Conservation (phyloP, 1,139 yeast genomes). For the Meyerozyma smithsonii region DNA sequence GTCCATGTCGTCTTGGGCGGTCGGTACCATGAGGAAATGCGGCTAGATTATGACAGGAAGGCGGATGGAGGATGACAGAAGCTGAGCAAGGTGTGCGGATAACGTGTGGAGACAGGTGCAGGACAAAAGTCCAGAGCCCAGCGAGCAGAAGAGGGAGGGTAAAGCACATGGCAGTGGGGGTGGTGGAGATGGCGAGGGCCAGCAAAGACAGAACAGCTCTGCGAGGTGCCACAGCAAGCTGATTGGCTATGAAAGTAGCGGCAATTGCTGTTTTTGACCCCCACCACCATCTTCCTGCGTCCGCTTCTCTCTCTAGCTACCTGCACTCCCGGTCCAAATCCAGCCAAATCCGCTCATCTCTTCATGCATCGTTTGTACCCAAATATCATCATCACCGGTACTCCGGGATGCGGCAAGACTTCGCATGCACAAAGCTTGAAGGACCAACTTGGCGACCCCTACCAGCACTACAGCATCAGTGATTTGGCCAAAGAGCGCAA, state of each 20-base stretch:
- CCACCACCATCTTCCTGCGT: too few relatives aligned
- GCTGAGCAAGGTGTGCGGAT: too few relatives aligned
- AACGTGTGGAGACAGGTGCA: too few relatives aligned
- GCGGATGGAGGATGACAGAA: neutral
- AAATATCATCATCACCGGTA: constrained; percentile 88
- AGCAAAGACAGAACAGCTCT: too few relatives aligned
- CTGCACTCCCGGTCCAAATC: neutral
- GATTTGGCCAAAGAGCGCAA: constrained; percentile 75
- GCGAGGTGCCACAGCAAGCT: too few relatives aligned
- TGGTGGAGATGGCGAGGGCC: too few relatives aligned
- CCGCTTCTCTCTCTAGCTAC: neutral
- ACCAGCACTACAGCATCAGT: constrained; percentile 65
- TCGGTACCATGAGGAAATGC: neutral
- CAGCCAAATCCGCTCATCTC: neutral
- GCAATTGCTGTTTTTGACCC: too few relatives aligned
- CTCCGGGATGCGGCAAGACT: constrained; percentile 97
- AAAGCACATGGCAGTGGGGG: too few relatives aligned
- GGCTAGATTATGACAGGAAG: neutral
- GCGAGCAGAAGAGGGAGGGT: too few relatives aligned
- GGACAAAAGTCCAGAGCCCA: too few relatives aligned
- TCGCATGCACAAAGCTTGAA: constrained; percentile 70
- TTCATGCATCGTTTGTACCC: constrained; percentile 44
- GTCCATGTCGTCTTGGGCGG: constrained; percentile 32
- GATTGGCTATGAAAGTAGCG: too few relatives aligned
- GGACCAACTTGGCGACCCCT: constrained; percentile 38